Evolutionary conservation across 306 rosid species (phyloP), one percentile per base, ranked within the genome.

Genomic region (Cercis canadensis): DNA sequence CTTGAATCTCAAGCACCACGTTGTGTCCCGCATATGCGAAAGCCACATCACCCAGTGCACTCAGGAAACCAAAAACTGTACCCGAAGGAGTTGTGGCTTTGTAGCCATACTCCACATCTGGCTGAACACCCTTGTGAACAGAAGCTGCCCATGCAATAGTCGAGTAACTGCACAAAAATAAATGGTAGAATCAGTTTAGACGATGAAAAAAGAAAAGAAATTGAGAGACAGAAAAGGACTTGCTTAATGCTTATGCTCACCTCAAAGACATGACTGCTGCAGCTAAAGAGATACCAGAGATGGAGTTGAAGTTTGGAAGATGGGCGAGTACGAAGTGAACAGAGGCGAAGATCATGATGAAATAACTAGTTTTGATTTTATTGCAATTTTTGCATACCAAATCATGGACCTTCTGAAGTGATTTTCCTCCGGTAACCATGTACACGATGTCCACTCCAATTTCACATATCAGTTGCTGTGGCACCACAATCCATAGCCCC

Each of bases 201-300:
- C 14, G 2, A 12, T 5, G 58, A 36, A 47, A 47, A 49, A 47
- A 11, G 8, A 8, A 3, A 8, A 7, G 18, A 36, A 49, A 36
- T 47, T 13, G 33, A 5, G 21, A 7, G 18, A 14, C 39, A n/a
- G 9, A 2, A 9, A 5, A 2, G 16, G 9, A 37, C 1, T 57
- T 12, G 39, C 18, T 15, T 16, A 54, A 15, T 21, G 4, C 1
- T 1, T 14, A 40, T 57, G 4, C 14, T 59, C 70, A 90, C 97
- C 88, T 88, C 61, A 87, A 54, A 44, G 96, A 87, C 96, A 92
- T 88, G 76, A 85, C 73, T 0, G 96, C 97, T 0, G 92, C 96
- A 6, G 88, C 92, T 29, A 91, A 69, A 8, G 96, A 91, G 33
- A 91, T 59, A 1, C 83, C 89, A 1, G 92, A 58, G 47, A 91